A percentile compares a stretch with the other conserved stretches of the same genome.
Conservation (phyloP, 208 protist genomes). For the Porcisia deanei region DNA sequence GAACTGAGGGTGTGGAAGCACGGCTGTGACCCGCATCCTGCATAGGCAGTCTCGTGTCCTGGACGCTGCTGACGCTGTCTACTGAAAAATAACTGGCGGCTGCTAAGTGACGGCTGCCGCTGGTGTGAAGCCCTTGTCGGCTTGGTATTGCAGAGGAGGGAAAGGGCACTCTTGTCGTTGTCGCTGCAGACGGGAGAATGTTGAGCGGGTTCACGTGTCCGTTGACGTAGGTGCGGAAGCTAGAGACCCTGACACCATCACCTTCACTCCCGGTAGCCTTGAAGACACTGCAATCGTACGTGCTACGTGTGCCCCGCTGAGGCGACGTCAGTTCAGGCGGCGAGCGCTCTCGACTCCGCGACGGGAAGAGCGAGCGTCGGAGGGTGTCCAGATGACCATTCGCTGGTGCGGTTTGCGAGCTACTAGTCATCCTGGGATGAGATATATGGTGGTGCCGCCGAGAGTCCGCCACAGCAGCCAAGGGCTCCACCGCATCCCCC, state of each 20-base stretch:
- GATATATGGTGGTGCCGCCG: neutral
- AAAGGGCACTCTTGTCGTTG: neutral
- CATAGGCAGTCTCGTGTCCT: neutral
- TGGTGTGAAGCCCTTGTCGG: conserved; percentile 1
- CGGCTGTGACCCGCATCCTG: neutral
- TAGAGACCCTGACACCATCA: neutral
- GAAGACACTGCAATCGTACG: neutral
- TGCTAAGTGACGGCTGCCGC: neutral
- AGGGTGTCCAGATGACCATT: neutral
- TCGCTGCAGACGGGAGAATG: neutral
- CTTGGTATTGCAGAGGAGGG: conserved; percentile 6
- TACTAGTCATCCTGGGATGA: neutral
- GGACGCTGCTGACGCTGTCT: too few relatives aligned
- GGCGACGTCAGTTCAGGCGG: conserved; percentile 14
- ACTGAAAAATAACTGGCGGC: neutral
- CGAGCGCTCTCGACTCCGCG: neutral
- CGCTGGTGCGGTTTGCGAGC: neutral
- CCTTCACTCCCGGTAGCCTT: neutral
- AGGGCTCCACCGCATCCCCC: neutral
- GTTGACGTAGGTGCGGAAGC: neutral
- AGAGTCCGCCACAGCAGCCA: conserved; percentile 7
- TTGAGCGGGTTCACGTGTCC: neutral
- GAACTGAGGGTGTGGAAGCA: neutral
- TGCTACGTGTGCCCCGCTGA: neutral
- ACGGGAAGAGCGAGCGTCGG: neutral